Percentiles rank a stretch among this genome's conserved stretches.
Evolutionary conservation across 1,284 basidiomycete genomes (phyloP).

Genomic region (Agaricales sp.): DNA sequence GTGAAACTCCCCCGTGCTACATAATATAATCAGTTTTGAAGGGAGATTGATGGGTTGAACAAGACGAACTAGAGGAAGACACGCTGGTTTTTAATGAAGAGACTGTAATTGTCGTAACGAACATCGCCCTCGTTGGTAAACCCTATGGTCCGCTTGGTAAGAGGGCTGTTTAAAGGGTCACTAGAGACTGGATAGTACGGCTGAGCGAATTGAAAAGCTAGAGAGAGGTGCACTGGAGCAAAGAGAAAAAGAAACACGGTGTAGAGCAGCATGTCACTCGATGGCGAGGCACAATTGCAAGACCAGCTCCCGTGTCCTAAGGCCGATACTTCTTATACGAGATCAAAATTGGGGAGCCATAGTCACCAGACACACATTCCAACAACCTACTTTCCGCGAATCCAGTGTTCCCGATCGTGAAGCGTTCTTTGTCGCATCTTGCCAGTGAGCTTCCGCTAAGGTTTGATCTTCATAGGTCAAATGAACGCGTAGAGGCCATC

Average conservation of each 20-base stretch:
- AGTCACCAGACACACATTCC: too few relatives aligned
- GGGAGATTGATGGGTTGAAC: neutral
- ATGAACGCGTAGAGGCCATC: constrained; percentile 16
- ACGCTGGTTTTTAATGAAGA: constrained; percentile 43
- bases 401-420: neutral
- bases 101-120: constrained; percentile 47
- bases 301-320: neutral
- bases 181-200: neutral
- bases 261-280: neutral
- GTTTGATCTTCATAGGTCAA: neutral
- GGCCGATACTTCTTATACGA: too few relatives aligned
- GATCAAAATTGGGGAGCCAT: too few relatives aligned
- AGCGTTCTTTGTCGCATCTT: neutral
- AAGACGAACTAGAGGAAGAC: constrained; percentile 41
- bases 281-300: neutral
- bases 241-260: neutral
- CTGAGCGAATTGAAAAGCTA: neutral
- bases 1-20: constrained; percentile 68
- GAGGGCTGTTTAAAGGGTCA: neutral
- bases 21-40: neutral
- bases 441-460: neutral
- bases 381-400: neutral
- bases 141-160: constrained; percentile 4
- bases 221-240: neutral
- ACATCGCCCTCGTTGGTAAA: constrained; percentile 26